Evolutionary conservation across 2,329 filamentous ascomycete species (phyloP).

Genomic region (Trichoderma sp.): DNA sequence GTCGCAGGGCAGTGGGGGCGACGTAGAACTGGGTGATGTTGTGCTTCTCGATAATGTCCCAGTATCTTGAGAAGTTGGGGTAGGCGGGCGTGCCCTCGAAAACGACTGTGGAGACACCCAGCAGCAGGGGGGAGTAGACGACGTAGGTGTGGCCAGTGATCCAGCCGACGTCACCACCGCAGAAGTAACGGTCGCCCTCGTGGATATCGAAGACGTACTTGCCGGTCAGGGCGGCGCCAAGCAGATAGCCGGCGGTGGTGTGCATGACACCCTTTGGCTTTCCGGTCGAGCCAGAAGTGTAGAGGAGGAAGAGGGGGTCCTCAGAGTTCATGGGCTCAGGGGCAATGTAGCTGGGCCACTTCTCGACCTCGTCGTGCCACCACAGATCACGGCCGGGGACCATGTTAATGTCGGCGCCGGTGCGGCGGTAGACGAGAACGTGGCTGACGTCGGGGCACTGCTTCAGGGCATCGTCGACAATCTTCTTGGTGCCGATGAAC

Average conservation of each 20-base stretch:
- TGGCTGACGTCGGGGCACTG: conserved; percentile 87
- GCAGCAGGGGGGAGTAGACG: conserved; percentile 89
- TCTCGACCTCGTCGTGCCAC: conserved; percentile 99
- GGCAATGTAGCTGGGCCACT: conserved; percentile 90
- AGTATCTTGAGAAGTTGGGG: conserved; percentile 97
- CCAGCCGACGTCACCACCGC: conserved; percentile 97
- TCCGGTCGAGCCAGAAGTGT: conserved; percentile 95
- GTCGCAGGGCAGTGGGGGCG: conserved; percentile 86
- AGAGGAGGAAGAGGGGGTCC: conserved; percentile 95
- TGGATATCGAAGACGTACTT: conserved; percentile 99
- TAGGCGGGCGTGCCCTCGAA: conserved; percentile 98
- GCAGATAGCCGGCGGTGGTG: conserved; percentile 91
- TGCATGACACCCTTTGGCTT: conserved; percentile 99
- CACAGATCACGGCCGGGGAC: conserved; percentile 86
- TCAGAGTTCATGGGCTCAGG: conserved; percentile 90
- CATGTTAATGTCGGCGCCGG: conserved; percentile 89
- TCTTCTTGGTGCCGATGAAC: conserved; percentile 97
- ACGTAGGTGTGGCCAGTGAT: conserved; percentile 99
- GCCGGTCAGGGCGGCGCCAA: conserved; percentile 89
- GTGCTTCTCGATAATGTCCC: conserved; percentile 97
- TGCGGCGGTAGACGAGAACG: conserved; percentile 92
- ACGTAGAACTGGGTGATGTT: conserved; percentile 98
- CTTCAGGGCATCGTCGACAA: conserved; percentile 95
- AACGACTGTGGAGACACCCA: conserved; percentile 92
- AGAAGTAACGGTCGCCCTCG: conserved; percentile 91